Base-by-base conservation (phyloP, 331 rosid species). In the Cydonia oblonga region DNA sequence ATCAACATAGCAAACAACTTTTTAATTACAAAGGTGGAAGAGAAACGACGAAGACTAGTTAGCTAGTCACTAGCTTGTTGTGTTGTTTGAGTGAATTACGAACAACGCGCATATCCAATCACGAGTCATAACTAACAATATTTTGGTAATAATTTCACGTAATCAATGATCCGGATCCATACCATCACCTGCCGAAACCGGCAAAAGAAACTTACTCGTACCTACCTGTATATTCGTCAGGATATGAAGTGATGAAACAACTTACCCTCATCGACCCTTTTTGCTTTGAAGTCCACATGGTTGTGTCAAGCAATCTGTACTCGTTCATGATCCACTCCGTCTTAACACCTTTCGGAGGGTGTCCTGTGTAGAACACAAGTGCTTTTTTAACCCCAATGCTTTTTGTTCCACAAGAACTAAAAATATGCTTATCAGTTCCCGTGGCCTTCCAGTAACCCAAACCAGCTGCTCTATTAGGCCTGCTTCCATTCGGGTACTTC, bases 401-500 rank as follows among this genome's bases (percentile, higher is more conserved):
- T 71, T 80, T 84, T 76, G 83, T 80, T 42, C 89, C 96, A 75
- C 85, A 72, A 1, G 90, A 84, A 79, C 85, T 81, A 5, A 88
- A 81, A 60, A 86, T 86, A 11, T 87, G 88, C 75, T 85, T 90
- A 73, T 90, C 96, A 72, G 87, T 83, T 9, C 95, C 92, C 13
- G 95, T 90, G 23, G 90, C 92, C 79, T 90, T 90, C 95, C 96
- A 88, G 56, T 90, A 90, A 25, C 95, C 96, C 65, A 75, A 67
- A 40, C 90, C 89, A 28, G 95, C 92, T 16, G 95, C 87, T 69
- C 95, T 86, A 30, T 90, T 88, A 11, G 96, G 96, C 79, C 95
- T 87, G 78, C 70, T 76, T 49, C 92, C 95, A 75, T 90, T 90
- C 1, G 96, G 96, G 77, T 90, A 90, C 75, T 90, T 90, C 64